Evolutionary conservation across 352 stramenopile species (phyloP).

Genomic region (Pythium rhizo-oryzae): DNA sequence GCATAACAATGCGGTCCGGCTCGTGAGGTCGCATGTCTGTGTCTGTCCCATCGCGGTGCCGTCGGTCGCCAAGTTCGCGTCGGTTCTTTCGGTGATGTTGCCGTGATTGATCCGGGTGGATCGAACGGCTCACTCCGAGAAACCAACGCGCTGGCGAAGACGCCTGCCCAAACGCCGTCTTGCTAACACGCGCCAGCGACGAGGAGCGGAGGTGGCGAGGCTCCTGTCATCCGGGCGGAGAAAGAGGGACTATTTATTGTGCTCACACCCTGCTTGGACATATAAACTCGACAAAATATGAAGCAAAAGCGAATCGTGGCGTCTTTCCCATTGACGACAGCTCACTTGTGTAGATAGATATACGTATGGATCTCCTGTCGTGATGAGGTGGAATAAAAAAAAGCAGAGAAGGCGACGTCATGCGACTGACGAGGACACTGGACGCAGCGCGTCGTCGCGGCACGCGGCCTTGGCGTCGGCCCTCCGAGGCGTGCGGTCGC

Average conservation of each 20-base stretch:
- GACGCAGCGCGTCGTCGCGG: neutral
- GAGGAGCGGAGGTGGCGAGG: neutral
- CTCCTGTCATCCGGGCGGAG: slow-evolving; percentile 3
- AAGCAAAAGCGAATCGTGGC: slow-evolving; percentile 22
- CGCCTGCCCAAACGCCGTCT: neutral
- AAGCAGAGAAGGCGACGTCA: slow-evolving; percentile 1
- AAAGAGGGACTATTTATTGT: slow-evolving; percentile 33
- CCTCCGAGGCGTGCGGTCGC: neutral
- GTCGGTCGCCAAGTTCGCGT: neutral
- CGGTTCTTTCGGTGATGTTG: neutral
- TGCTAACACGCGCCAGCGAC: neutral
- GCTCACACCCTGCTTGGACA: slow-evolving; percentile 29
- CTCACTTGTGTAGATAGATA: neutral
- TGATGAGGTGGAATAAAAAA: neutral
- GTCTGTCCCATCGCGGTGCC: slow-evolving; percentile 6
- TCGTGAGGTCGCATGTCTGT: neutral
- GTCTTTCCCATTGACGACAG: slow-evolving; percentile 1
- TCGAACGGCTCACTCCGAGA: neutral
- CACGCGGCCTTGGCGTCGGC: neutral
- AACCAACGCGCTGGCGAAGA: neutral
- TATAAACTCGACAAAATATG: slow-evolving; percentile 33
- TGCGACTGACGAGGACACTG: slow-evolving; percentile 13
- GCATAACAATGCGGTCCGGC: slow-evolving; percentile 32
- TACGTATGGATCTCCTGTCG: neutral
- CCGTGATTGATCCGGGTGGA: neutral